phyloP scores from a whole-genome alignment of 345 rosid species.

The Brassica carinata region DNA sequence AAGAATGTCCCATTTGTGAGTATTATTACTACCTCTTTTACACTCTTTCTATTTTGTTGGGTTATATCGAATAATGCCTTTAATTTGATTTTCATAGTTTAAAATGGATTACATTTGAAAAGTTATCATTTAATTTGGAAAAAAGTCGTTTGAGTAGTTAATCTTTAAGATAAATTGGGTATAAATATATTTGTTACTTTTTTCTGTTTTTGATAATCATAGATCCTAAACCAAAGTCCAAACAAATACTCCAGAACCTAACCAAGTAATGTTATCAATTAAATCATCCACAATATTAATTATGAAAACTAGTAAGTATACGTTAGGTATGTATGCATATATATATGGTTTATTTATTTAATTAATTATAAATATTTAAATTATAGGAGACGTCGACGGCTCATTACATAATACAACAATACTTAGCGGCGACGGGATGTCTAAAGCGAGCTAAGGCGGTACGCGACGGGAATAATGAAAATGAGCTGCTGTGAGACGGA shows the following conservation, averaged over 20 bases:
- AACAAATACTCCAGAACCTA: not conserved
- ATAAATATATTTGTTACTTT: not conserved
- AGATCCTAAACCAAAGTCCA: not conserved
- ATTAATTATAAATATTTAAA: not conserved
- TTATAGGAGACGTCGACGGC: slow-evolving; percentile 74
- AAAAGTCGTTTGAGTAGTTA: not conserved
- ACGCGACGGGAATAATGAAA: slow-evolving; percentile 77
- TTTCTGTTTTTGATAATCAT: not conserved
- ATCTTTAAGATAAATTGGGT: not conserved
- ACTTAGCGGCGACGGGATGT: slow-evolving; percentile 88
- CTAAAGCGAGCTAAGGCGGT: slow-evolving; percentile 57
- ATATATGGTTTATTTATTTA: not conserved
- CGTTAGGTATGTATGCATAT: not conserved
- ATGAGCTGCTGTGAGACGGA: slow-evolving; percentile 94
- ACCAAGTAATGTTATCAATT: not conserved
- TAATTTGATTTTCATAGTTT: not conserved
- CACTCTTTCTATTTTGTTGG: not conserved
- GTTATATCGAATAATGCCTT: not conserved
- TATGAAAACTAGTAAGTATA: not conserved
- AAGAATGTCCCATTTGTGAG: slow-evolving; percentile 75
- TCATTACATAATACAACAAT: slow-evolving; percentile 84
- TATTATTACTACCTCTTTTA: slow-evolving; percentile 15
- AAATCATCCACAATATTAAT: not conserved
- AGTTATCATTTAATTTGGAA: not conserved
- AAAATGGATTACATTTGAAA: not conserved